Evolutionary conservation across 2,329 filamentous ascomycete species (phyloP).

Genomic region (Clonostachys rhizophaga): DNA sequence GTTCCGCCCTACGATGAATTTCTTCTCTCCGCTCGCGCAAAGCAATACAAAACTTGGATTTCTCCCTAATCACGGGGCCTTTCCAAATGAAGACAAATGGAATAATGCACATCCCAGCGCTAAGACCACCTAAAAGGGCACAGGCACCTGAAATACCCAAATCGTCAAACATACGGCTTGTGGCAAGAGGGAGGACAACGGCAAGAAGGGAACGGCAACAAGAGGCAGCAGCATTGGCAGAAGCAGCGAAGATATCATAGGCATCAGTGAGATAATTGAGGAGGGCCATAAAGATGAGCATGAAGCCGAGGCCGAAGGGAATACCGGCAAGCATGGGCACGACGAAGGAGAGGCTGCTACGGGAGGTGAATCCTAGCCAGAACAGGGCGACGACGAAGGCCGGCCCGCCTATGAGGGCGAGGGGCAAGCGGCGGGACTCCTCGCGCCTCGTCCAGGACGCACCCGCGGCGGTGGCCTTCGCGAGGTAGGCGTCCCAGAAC

Average conservation of each 20-base stretch:
- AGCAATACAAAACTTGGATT: slow-evolving; percentile 58
- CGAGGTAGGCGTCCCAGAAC: slow-evolving; percentile 57
- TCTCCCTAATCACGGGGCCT: slow-evolving; percentile 47
- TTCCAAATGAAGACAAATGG: slow-evolving; percentile 52
- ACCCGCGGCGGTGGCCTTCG: slow-evolving; percentile 39
- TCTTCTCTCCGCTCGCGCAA: slow-evolving; percentile 46
- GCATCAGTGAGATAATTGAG: slow-evolving; percentile 63
- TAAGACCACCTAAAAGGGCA: slow-evolving; percentile 45
- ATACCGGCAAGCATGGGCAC: slow-evolving; percentile 56
- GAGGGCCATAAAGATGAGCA: slow-evolving; percentile 59
- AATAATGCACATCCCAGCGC: slow-evolving; percentile 42
- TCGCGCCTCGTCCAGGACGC: slow-evolving; percentile 57
- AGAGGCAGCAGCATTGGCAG: slow-evolving; percentile 79
- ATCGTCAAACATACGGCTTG: slow-evolving; percentile 39
- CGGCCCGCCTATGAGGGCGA: slow-evolving; percentile 67
- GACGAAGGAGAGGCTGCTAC: slow-evolving; percentile 40
- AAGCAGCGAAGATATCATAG: slow-evolving; percentile 64
- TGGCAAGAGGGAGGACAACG: slow-evolving; percentile 60
- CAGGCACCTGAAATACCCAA: slow-evolving; percentile 46
- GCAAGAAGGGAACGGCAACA: slow-evolving; percentile 92
- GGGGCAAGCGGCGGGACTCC: slow-evolving; percentile 65
- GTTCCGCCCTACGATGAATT: slow-evolving; percentile 31
- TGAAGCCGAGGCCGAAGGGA: slow-evolving; percentile 57
- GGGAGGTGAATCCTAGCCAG: slow-evolving; percentile 58
- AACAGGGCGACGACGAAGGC: slow-evolving; percentile 52